These are phyloP conservation scores for Hymenoscyphus repandus DNA, from an alignment of 2,329 filamentous ascomycete species.

Conservation along the genomic window DNA sequence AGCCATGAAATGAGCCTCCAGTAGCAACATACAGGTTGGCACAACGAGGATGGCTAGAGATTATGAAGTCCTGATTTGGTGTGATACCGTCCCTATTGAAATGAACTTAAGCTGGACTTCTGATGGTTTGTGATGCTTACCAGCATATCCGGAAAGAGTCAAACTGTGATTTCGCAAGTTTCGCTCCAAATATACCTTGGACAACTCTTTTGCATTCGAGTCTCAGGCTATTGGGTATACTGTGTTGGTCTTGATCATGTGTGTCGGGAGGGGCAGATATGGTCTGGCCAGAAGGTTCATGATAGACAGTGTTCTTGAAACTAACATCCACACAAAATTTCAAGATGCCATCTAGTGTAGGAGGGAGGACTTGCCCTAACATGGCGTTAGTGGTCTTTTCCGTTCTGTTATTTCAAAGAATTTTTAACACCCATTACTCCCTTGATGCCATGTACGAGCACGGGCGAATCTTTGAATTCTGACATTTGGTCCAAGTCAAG, in stretches of 20 bases:
- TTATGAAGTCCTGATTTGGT: constrained; percentile 57
- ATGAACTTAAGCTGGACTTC: not conserved
- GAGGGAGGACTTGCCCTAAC: constrained; percentile 35
- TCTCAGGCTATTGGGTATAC: constrained; percentile 37
- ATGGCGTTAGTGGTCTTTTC: not conserved
- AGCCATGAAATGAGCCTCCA: constrained; percentile 59
- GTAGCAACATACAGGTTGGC: constrained; percentile 54
- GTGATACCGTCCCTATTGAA: constrained; percentile 54
- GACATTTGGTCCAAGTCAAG: constrained; percentile 41
- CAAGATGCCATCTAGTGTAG: constrained; percentile 44
- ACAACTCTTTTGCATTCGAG: constrained; percentile 37
- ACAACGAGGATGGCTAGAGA: constrained; percentile 48
- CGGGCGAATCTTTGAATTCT: constrained; percentile 45
- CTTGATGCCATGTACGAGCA: constrained; percentile 43
- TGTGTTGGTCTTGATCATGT: constrained; percentile 38
- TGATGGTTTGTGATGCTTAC: constrained; percentile 28
- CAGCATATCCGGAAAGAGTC: constrained; percentile 43
- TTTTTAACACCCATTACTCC: constrained; percentile 36
- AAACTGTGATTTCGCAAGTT: constrained; percentile 35
- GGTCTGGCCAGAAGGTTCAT: constrained; percentile 41
- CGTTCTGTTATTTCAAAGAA: not conserved
- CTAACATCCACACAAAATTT: constrained; percentile 59
- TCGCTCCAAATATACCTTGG: constrained; percentile 38
- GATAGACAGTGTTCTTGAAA: constrained; percentile 48
- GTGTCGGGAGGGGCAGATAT: constrained; percentile 45